Base-by-base conservation (phyloP, 1,139 yeast species). In the Magnusiomyces suaveolens region DNA sequence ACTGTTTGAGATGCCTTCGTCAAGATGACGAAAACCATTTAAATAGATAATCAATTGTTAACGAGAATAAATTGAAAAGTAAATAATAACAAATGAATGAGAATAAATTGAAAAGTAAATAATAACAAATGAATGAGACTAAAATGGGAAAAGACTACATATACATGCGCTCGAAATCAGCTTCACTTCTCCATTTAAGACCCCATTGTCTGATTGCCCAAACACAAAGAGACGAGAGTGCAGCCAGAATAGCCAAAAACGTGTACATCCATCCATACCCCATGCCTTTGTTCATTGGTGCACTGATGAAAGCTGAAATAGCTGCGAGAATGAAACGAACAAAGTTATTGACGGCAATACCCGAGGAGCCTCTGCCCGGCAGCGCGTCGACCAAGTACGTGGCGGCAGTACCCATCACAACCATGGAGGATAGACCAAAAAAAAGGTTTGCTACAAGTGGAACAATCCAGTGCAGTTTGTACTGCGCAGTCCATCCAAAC, bases 341-440 rank as follows among this genome's bases (percentile, higher is more conserved):
- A 57, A 88, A 75, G 64, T 87, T 88, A 64, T 86, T 87, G 55
- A 88, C 68, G 0, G 96, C 95, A 47, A 87, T 87, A 0, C 95
- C 96, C 0, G 95, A 85, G 3, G 95, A 90, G 43, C 96, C 95
- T 62, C 84, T 77, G 0, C 95, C 95, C 0, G 96, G 96, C 52
- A 88, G 74, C 0, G 89, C 81, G 66, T 88, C 96, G 1, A 88
- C 90, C 56, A 88, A 71, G 65, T 87, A 88, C 0, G 96, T 87
- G 2, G 84, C 80, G 0, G 89, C 83, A 8, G 87, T 81, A 1
- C 95, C 94, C 60, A 87, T 86, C 6, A 86, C 81, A 69, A 87
- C 79, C 95, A 87, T 86, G 25, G 88, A 81, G 0, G 92, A 86
- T 65, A 84, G 80, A 0, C 96, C 96, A 67, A 84, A 86, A 3